Evolutionary conservation across 2,329 filamentous ascomycete species (phyloP).

Genomic region (Sarocladium brachiariae): DNA sequence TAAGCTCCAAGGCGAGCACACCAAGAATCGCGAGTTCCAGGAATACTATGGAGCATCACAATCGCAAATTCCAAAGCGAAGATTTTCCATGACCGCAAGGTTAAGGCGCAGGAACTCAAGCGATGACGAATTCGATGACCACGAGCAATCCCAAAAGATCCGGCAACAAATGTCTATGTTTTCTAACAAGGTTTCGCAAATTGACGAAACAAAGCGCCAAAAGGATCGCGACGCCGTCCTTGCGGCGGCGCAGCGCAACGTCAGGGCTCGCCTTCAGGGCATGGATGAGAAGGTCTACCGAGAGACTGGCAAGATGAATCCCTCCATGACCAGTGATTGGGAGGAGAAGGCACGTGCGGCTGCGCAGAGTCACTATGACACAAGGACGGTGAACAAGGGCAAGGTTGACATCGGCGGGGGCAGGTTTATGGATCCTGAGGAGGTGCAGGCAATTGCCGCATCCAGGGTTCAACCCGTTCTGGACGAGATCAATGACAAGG

Average conservation of each 20-base stretch:
- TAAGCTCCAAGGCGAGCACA: conserved; percentile 67
- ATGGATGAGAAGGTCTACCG: conserved; percentile 78
- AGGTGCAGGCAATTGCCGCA: conserved; percentile 73
- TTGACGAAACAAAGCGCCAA: conserved; percentile 67
- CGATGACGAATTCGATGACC: conserved; percentile 52
- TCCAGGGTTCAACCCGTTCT: conserved; percentile 74
- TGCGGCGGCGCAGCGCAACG: conserved; percentile 76
- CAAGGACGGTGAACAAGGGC: conserved; percentile 46
- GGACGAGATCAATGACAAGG: conserved; percentile 76
- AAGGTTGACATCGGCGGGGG: conserved; percentile 71
- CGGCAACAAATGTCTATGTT: conserved; percentile 74
- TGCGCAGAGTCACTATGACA: conserved; percentile 58
- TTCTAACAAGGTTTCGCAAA: conserved; percentile 57
- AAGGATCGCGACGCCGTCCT: conserved; percentile 70
- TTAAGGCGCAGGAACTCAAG: conserved; percentile 59
- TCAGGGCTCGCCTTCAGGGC: conserved; percentile 67
- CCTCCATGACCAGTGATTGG: conserved; percentile 67
- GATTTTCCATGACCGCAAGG: conserved; percentile 47
- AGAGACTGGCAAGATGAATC: conserved; percentile 67
- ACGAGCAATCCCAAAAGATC: conserved; percentile 63
- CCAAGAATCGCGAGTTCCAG: conserved; percentile 56
- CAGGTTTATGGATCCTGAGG: conserved; percentile 68
- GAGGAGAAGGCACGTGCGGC: conserved; percentile 67
- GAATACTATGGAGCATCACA: conserved; percentile 65
- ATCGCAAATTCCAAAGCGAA: conserved; percentile 27